A percentile compares a stretch with the other conserved stretches of the same genome.
These are phyloP conservation scores for Hypoxylon sp. DNA, from an alignment of 2,329 filamentous ascomycete species.

Conservation along the genomic window DNA sequence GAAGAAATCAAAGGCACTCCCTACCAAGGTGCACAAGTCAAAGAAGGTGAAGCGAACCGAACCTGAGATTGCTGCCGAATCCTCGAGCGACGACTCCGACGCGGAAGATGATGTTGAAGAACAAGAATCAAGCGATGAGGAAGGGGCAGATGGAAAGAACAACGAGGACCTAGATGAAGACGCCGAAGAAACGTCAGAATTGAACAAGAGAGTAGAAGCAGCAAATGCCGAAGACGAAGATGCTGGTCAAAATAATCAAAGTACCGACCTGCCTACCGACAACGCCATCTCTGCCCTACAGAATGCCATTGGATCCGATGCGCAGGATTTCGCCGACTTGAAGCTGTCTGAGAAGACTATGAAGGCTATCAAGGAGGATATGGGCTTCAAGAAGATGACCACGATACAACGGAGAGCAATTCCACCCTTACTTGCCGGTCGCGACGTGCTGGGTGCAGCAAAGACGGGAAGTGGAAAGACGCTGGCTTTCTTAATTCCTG, in stretches of 20 bases:
- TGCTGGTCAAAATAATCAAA: slow-evolving; percentile 37
- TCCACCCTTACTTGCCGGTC: slow-evolving; percentile 87
- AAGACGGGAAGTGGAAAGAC: slow-evolving; percentile 97
- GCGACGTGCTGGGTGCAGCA: slow-evolving; percentile 92
- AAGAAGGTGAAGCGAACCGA: slow-evolving; percentile 60
- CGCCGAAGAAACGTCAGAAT: slow-evolving; percentile 42
- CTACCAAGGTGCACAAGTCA: slow-evolving; percentile 53
- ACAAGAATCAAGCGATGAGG: slow-evolving; percentile 36
- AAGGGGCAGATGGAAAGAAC: slow-evolving; percentile 40
- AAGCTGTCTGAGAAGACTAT: slow-evolving; percentile 90
- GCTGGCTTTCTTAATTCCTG: slow-evolving; percentile 91
- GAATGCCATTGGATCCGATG: slow-evolving; percentile 70
- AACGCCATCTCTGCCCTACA: slow-evolving; percentile 64
- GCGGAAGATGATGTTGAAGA: slow-evolving; percentile 43
- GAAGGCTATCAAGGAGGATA: slow-evolving; percentile 82
- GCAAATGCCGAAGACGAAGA: slow-evolving; percentile 48
- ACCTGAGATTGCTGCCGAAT: slow-evolving; percentile 43
- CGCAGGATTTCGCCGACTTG: slow-evolving; percentile 82
- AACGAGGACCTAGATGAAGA: slow-evolving; percentile 43
- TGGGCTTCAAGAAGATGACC: slow-evolving; percentile 97
- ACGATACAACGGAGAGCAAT: slow-evolving; percentile 92
- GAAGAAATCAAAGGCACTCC: slow-evolving; percentile 48
- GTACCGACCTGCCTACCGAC: slow-evolving; percentile 44
- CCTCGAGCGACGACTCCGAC: slow-evolving; percentile 40
- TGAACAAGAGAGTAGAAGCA: slow-evolving; percentile 44